A percentile compares a stretch with the other conserved stretches of the same genome.
These are phyloP conservation scores for Larix kaempferi DNA, from an alignment of 75 land plant species.

Conservation along the genomic window DNA sequence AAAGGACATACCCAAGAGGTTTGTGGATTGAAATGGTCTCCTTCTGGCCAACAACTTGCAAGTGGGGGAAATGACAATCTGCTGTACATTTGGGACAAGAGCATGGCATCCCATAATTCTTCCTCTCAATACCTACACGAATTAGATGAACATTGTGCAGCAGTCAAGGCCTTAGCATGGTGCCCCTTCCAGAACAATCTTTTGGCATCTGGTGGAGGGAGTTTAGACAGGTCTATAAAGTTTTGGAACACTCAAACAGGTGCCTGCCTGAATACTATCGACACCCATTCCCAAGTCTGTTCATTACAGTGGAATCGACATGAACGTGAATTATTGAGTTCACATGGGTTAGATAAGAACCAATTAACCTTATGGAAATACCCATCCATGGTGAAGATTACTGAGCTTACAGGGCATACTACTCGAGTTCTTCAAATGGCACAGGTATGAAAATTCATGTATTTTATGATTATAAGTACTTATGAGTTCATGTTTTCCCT, in stretches of 20 bases:
- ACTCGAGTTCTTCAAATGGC: constrained; percentile 71
- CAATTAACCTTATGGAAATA: constrained; percentile 89
- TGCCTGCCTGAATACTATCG: constrained; percentile 73
- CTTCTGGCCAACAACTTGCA: constrained; percentile 47
- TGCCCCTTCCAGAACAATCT: constrained; percentile 90
- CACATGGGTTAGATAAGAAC: constrained; percentile 79
- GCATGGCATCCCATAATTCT: constrained; percentile 18
- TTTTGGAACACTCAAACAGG: constrained; percentile 92
- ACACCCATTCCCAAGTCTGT: constrained; percentile 79
- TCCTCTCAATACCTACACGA: constrained; percentile 38
- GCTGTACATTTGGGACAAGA: constrained; percentile 44
- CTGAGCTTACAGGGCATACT: constrained; percentile 77
- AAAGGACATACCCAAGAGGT: constrained; percentile 53
- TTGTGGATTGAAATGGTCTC: constrained; percentile 65
- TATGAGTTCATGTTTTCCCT: no score
- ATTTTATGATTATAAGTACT: no score
- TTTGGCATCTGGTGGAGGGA: constrained; percentile 88
- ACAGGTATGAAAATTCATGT: constrained; percentile 20
- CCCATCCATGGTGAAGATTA: constrained; percentile 78
- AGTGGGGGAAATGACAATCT: constrained; percentile 64
- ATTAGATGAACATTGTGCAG: constrained; percentile 42
- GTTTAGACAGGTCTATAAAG: constrained; percentile 65
- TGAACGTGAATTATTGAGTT: constrained; percentile 78
- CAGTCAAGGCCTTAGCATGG: constrained; percentile 66
- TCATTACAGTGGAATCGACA: constrained; percentile 82